These are phyloP conservation scores for Blastobotrys peoriensis DNA, from an alignment of 805 yeast species.

Conservation along the genomic window DNA sequence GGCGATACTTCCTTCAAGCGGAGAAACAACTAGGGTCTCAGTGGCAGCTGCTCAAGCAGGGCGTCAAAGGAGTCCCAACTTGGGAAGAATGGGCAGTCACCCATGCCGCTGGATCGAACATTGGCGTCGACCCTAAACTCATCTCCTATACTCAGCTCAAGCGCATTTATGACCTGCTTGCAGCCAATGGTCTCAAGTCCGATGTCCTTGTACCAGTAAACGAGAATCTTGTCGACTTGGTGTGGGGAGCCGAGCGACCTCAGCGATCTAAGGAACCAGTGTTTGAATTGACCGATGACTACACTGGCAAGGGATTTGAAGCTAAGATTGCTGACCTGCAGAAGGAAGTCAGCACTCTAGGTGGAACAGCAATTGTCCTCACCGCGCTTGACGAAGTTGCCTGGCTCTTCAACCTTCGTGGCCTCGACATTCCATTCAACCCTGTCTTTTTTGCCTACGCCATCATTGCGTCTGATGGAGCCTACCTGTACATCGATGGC, in stretches of 20 bases:
- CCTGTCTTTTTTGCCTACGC: slow-evolving; percentile 81
- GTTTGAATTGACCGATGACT: slow-evolving; percentile 44
- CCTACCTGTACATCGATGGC: slow-evolving; percentile 52
- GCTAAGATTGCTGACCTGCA: slow-evolving; percentile 49
- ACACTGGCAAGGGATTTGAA: slow-evolving; percentile 57
- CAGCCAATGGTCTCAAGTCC: slow-evolving; percentile 21
- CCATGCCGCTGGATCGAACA: slow-evolving; percentile 43
- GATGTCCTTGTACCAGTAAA: slow-evolving; percentile 38
- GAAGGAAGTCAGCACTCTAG: slow-evolving; percentile 24
- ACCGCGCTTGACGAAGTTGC: slow-evolving; percentile 85
- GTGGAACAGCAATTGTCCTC: slow-evolving; percentile 46
- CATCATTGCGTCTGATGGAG: slow-evolving; percentile 38
- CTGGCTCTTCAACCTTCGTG: slow-evolving; percentile 83
- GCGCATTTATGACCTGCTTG: slow-evolving; percentile 23
- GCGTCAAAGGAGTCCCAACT: slow-evolving; percentile 57
- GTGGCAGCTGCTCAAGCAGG: slow-evolving; percentile 81
- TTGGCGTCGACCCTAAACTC: slow-evolving; percentile 81
- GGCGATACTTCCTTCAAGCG: slow-evolving; percentile 91
- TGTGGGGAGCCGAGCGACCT: slow-evolving; percentile 74
- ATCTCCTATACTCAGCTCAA: slow-evolving; percentile 43
- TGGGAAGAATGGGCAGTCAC: slow-evolving; percentile 79
- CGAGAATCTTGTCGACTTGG: slow-evolving; percentile 63
- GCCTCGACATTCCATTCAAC: slow-evolving; percentile 73
- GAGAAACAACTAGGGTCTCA: slow-evolving; percentile 67
- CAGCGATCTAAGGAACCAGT: slow-evolving; percentile 46